Evolutionary conservation across 208 protist species (phyloP).

Genomic region (Giardia muris): DNA sequence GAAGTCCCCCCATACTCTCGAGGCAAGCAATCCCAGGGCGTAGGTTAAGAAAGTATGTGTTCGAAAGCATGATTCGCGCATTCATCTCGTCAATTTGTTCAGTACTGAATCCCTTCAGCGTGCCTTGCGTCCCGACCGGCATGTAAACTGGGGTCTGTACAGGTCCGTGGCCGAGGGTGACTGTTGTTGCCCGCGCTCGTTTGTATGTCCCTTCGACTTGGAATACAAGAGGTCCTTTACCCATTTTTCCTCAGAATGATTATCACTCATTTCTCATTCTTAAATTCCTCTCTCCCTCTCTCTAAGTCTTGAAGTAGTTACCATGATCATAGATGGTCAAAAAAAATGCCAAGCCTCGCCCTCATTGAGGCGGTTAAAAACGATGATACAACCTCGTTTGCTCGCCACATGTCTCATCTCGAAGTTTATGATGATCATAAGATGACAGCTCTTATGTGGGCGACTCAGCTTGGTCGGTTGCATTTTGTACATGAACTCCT

Average conservation of each 20-base stretch:
- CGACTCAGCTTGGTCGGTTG: too few species aligned
- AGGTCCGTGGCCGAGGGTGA: constrained; percentile 29
- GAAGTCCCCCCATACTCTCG: constrained; percentile 41
- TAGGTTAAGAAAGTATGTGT: constrained; percentile 46
- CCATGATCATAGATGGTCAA: too few species aligned
- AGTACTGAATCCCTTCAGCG: constrained; percentile 45
- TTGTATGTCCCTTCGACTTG: background rate
- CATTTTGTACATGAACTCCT: too few species aligned
- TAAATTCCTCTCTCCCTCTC: too few species aligned
- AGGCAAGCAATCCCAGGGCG: constrained; percentile 39
- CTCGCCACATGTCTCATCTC: too few species aligned
- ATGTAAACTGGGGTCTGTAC: constrained; percentile 48
- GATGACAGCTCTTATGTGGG: too few species aligned
- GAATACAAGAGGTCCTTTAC: background rate
- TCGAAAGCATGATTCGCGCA: constrained; percentile 44
- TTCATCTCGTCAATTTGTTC: constrained; percentile 41
- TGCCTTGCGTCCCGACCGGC: constrained; percentile 44
- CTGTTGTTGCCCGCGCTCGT: constrained; percentile 16
- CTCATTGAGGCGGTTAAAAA: too few species aligned
- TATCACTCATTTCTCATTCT: too few species aligned
- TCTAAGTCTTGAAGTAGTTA: too few species aligned
- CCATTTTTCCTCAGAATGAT: background rate
- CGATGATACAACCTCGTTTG: too few species aligned
- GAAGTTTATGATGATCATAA: too few species aligned
- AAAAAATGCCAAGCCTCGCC: too few species aligned